Conservation (phyloP, 2,329 filamentous ascomycete genomes). For the Didymella exigua region DNA sequence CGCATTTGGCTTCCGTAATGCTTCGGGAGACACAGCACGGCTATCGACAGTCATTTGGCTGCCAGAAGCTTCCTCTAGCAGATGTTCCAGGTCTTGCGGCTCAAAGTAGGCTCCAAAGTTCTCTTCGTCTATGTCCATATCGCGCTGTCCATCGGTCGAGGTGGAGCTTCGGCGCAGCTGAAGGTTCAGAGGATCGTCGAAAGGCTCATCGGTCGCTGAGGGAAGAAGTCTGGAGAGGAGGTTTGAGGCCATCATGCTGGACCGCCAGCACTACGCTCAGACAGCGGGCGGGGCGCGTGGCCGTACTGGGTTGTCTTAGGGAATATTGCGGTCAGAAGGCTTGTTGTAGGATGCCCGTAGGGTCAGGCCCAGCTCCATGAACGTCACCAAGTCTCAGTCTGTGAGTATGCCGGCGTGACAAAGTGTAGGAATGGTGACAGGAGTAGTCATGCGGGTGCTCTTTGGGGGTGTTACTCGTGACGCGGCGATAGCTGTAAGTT, state of each 20-base stretch:
- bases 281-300: slow-evolving; percentile 38
- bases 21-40: slow-evolving; percentile 44
- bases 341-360: slow-evolving; percentile 25
- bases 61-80: slow-evolving; percentile 58
- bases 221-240: slow-evolving; percentile 60
- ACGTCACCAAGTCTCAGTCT: slow-evolving; percentile 21
- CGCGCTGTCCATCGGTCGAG: slow-evolving; percentile 51
- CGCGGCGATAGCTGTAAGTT: slow-evolving; percentile 15
- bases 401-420: slow-evolving; percentile 30
- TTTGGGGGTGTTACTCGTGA: slow-evolving; percentile 31
- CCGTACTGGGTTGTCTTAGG: slow-evolving; percentile 23
- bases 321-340: slow-evolving; percentile 23
- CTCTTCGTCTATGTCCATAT: slow-evolving; percentile 57
- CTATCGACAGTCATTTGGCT: slow-evolving; percentile 56
- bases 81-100: slow-evolving; percentile 62
- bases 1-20: slow-evolving; percentile 32
- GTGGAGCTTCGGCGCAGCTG: slow-evolving; percentile 30
- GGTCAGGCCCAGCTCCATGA: slow-evolving; percentile 29
- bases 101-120: slow-evolving; percentile 58
- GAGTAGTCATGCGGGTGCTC: slow-evolving; percentile 30
- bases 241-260: slow-evolving; percentile 59
- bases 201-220: slow-evolving; percentile 54
- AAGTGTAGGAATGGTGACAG: slow-evolving; percentile 19
- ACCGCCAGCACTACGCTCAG: slow-evolving; percentile 23
- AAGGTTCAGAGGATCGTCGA: slow-evolving; percentile 44